A percentile compares a stretch with the other conserved stretches of the same genome.
These are phyloP conservation scores for Plenodomus biglobosus DNA, from an alignment of 2,329 filamentous ascomycete species.

Conservation along the genomic window DNA sequence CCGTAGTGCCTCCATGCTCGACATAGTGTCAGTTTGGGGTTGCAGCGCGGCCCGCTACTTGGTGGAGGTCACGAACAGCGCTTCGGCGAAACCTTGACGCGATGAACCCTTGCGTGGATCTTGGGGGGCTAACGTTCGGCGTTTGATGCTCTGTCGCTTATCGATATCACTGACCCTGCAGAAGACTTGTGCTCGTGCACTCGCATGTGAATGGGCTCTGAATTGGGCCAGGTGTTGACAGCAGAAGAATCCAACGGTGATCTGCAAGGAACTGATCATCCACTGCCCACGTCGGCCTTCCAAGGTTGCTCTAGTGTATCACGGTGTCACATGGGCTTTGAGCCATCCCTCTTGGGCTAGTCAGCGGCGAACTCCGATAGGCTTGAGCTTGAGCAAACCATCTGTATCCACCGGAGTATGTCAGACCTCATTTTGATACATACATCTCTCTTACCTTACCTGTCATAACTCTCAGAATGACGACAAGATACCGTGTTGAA, in stretches of 20 bases:
- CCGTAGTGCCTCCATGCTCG: slow-evolving; percentile 32
- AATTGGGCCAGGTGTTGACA: no score
- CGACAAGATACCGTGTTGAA: slow-evolving; percentile 48
- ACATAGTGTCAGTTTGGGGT: neutral
- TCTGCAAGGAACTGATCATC: no score
- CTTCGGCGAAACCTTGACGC: no score
- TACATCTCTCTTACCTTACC: slow-evolving; percentile 5
- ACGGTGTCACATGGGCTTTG: neutral
- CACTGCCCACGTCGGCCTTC: no score
- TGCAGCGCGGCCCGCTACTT: neutral
- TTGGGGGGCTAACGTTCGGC: no score
- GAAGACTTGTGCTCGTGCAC: neutral
- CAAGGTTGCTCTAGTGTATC: neutral
- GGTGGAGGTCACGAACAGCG: no score
- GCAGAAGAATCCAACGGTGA: no score
- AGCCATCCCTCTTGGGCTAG: neutral
- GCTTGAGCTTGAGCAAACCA: neutral
- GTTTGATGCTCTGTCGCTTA: neutral
- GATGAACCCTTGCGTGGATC: neutral
- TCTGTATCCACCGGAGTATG: neutral
- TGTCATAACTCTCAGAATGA: slow-evolving; percentile 31
- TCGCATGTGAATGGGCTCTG: neutral
- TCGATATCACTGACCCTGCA: neutral
- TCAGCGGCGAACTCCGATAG: neutral
- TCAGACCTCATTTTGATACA: neutral